Evolutionary conservation across 2,329 filamentous ascomycete species (phyloP).

Genomic region (Alternaria angustiovoidea): DNA sequence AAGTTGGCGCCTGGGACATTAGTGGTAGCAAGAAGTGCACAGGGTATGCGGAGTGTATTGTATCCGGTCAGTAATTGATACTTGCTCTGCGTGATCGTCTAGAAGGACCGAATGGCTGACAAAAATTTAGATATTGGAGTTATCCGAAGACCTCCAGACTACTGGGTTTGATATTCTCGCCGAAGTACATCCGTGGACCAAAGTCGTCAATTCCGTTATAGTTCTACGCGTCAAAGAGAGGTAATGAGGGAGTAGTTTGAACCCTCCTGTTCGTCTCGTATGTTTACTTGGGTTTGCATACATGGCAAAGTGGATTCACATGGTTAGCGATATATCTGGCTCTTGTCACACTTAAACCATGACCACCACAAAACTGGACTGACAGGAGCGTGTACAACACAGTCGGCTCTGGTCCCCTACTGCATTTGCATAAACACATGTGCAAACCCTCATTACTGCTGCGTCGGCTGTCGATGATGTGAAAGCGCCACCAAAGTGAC

Average conservation of each 20-base stretch:
- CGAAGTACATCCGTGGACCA: conserved; percentile 59
- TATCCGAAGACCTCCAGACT: conserved; percentile 41
- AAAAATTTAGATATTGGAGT: conserved; percentile 49
- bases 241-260: background rate
- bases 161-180: conserved; percentile 52
- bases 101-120: background rate
- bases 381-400: no score
- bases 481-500: background rate
- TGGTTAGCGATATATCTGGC: background rate
- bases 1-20: conserved; percentile 55
- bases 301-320: background rate
- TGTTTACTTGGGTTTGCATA: background rate
- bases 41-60: conserved; percentile 55
- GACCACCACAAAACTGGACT: background rate
- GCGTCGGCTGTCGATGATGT: background rate
- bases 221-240: conserved; percentile 42
- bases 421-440: background rate
- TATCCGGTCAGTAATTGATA: conserved; percentile 54
- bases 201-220: conserved; percentile 61
- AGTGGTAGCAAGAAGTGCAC: conserved; percentile 58
- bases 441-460: background rate
- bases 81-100: background rate
- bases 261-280: background rate
- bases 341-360: background rate
- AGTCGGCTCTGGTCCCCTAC: background rate